A percentile compares a stretch with the other conserved stretches of the same genome.
These are phyloP conservation scores for Boletus speciosus DNA, from an alignment of 768 basidiomycete genomes.

Conservation along the genomic window DNA sequence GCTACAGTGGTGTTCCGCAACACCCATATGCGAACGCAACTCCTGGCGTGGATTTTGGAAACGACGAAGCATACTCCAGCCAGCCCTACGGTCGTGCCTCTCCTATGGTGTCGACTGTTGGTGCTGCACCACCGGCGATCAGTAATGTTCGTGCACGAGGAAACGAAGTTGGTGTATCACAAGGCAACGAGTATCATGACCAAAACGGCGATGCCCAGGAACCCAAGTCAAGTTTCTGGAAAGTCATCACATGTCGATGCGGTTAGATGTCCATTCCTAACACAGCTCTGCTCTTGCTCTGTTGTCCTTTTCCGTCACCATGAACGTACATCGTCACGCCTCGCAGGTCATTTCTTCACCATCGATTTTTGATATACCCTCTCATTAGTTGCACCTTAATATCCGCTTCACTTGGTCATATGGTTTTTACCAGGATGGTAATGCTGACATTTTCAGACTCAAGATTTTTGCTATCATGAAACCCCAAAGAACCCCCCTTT, in stretches of 20 bases:
- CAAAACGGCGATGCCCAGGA: constrained; percentile 53
- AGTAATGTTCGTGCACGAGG: constrained; percentile 69
- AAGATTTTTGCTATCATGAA: constrained; percentile 26
- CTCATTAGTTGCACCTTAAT: constrained; percentile 35
- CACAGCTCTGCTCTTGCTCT: constrained; percentile 18
- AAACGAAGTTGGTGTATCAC: constrained; percentile 64
- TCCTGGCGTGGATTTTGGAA: constrained; percentile 57
- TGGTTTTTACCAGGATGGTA: constrained; percentile 29
- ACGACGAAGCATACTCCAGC: constrained; percentile 57
- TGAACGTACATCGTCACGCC: constrained; percentile 26
- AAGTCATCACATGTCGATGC: constrained; percentile 78
- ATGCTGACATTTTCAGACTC: constrained; percentile 26
- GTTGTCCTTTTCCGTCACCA: constrained; percentile 21
- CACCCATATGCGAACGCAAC: constrained; percentile 71
- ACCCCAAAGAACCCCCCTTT: constrained; percentile 14
- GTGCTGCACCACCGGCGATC: constrained; percentile 66
- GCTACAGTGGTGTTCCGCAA: constrained; percentile 38
- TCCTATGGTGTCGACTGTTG: constrained; percentile 73
- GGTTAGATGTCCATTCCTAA: constrained; percentile 37
- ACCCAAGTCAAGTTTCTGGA: constrained; percentile 55
- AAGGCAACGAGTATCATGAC: constrained; percentile 54
- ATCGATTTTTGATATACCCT: constrained; percentile 37
- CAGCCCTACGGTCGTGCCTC: constrained; percentile 74
- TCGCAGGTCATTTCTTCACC: constrained; percentile 35
- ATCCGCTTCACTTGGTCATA: constrained; percentile 35